phyloP scores from a whole-genome alignment of 2,329 filamentous ascomycete genomes.

The Drechslerella stenobrocha region DNA sequence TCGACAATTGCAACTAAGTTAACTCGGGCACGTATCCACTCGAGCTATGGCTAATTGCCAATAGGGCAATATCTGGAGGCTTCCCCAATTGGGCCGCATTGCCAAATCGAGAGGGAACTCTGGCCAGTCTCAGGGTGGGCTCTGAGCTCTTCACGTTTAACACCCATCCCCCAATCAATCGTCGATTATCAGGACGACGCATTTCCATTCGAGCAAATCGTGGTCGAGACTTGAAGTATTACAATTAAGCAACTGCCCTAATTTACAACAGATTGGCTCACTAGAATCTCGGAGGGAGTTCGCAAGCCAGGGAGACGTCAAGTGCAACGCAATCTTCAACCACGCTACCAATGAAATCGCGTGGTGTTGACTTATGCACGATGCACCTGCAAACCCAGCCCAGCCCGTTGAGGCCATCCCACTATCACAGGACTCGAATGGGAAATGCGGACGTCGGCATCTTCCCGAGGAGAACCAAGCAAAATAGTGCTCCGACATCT shows the following conservation, averaged over 20 bases:
- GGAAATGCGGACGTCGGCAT: constrained; percentile 17
- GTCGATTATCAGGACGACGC: neutral
- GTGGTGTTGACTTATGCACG: constrained; percentile 37
- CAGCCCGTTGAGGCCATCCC: constrained; percentile 35
- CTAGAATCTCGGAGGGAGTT: constrained; percentile 13
- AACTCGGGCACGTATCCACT: neutral
- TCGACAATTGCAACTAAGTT: neutral
- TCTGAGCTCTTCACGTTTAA: constrained; percentile 26
- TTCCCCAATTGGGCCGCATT: constrained; percentile 19
- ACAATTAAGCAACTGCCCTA: constrained; percentile 2
- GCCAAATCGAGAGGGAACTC: constrained; percentile 9
- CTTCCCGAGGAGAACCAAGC: constrained; percentile 19
- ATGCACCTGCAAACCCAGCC: constrained; percentile 33
- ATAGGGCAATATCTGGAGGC: constrained; percentile 9
- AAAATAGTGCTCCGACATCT: no score
- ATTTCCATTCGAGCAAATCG: neutral
- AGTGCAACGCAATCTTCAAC: constrained; percentile 40
- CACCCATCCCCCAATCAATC: neutral
- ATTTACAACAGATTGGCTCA: constrained; percentile 10
- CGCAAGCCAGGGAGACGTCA: constrained; percentile 11
- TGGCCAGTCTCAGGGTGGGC: neutral
- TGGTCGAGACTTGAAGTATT: neutral
- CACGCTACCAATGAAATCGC: constrained; percentile 39
- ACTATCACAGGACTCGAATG: constrained; percentile 32
- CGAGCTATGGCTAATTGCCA: constrained; percentile 3